Percentiles rank a stretch among this genome's conserved stretches.
phyloP scores from a whole-genome alignment of 208 protist species.

The Crithidia sp. region DNA sequence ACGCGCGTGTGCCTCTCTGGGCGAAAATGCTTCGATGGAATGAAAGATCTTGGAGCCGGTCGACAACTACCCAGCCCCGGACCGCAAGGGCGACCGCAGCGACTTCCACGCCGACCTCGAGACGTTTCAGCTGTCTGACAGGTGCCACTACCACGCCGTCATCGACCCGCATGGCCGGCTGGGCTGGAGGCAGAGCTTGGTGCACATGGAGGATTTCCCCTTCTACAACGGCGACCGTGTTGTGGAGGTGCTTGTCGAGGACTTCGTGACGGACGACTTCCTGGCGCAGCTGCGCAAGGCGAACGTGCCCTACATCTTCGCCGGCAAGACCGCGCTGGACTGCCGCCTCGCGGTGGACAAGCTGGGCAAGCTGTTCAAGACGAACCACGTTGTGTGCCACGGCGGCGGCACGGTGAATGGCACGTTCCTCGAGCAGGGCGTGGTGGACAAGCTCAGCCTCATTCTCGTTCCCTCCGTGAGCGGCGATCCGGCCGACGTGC shows the following conservation, averaged over 20 bases:
- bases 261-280: slow-evolving; percentile 35
- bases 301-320: slow-evolving; percentile 41
- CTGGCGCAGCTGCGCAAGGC: slow-evolving; percentile 29
- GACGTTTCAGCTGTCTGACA: background rate
- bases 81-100: slow-evolving; percentile 13
- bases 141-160: slow-evolving; percentile 23
- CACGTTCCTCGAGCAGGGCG: slow-evolving; percentile 33
- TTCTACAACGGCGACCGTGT: slow-evolving; percentile 39
- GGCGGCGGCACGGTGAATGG: slow-evolving; percentile 36
- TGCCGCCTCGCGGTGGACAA: slow-evolving; percentile 28
- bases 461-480: slow-evolving; percentile 21
- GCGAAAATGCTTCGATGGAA: slow-evolving; percentile 10
- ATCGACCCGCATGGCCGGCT: slow-evolving; percentile 31
- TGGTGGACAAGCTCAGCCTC: slow-evolving; percentile 27
- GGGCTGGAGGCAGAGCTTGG: slow-evolving; percentile 19
- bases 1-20: slow-evolving; percentile 22
- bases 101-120: slow-evolving; percentile 27
- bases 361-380: slow-evolving; percentile 26
- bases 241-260: slow-evolving; percentile 32
- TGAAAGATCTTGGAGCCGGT: background rate
- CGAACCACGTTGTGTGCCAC: slow-evolving; percentile 27
- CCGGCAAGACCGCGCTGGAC: slow-evolving; percentile 31
- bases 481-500: slow-evolving; percentile 14
- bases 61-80: slow-evolving; percentile 8
- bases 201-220: slow-evolving; percentile 16